Evolutionary conservation across 2,329 filamentous ascomycete genomes (phyloP).

Genomic region (Saccharata proteae): DNA sequence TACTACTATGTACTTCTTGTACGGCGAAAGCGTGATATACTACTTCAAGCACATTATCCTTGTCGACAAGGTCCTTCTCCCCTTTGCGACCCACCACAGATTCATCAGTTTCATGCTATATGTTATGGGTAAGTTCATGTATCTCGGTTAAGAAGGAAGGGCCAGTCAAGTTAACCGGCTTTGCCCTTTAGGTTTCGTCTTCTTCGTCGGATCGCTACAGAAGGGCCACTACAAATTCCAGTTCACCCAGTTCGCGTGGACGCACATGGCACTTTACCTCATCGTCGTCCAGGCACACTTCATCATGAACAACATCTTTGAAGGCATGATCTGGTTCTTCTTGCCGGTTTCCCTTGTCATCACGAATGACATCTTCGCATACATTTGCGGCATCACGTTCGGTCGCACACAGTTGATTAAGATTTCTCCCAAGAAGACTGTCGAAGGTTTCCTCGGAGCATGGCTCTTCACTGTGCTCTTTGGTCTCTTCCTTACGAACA

Average conservation of each 20-base stretch:
- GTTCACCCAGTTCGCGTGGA: slow-evolving; percentile 99
- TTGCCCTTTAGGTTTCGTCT: slow-evolving; percentile 68
- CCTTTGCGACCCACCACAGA: slow-evolving; percentile 89
- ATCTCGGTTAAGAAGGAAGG: background rate
- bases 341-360: slow-evolving; percentile 88
- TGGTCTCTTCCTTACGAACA: slow-evolving; percentile 66
- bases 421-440: slow-evolving; percentile 96
- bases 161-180: too few relatives aligned
- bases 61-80: slow-evolving; percentile 83
- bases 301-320: slow-evolving; percentile 99
- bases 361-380: slow-evolving; percentile 97
- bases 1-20: slow-evolving; percentile 98
- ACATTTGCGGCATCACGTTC: slow-evolving; percentile 94
- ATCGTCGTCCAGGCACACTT: slow-evolving; percentile 98
- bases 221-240: slow-evolving; percentile 97
- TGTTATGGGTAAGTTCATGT: slow-evolving; percentile 64
- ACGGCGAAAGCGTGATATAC: slow-evolving; percentile 97
- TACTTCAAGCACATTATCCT: slow-evolving; percentile 99
- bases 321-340: slow-evolving; percentile 99
- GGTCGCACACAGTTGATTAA: slow-evolving; percentile 95
- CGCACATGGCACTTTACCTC: slow-evolving; percentile 95
- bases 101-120: slow-evolving; percentile 99
- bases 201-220: slow-evolving; percentile 90
- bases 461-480: slow-evolving; percentile 93
- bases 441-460: slow-evolving; percentile 91